phyloP scores from a whole-genome alignment of 139 green algal genomes.

The Pseudopediastrum boryanum region DNA sequence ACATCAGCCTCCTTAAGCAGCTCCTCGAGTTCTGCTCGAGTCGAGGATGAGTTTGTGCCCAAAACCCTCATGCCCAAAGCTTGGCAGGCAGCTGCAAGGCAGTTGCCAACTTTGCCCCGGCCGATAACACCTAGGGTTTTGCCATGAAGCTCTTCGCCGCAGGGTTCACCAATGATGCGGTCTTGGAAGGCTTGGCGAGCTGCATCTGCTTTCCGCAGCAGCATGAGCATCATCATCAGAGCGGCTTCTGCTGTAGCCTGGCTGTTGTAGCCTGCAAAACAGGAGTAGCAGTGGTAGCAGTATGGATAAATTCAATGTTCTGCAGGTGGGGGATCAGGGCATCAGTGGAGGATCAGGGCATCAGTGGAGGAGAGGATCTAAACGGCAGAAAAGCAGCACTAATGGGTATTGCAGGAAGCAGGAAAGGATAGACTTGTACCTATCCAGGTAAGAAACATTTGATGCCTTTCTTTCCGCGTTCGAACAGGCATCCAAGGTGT shows the following conservation, averaged over 20 bases:
- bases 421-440: no score
- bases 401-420: no score
- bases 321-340: not conserved
- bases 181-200: slow-evolving; percentile 36
- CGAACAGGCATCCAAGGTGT: no score
- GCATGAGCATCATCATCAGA: slow-evolving; percentile 66
- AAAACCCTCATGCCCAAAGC: slow-evolving; percentile 61
- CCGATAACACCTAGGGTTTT: slow-evolving; percentile 63
- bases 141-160: slow-evolving; percentile 48
- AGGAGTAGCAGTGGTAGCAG: not conserved
- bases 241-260: slow-evolving; percentile 34
- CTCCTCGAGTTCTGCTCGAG: slow-evolving; percentile 45
- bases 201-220: slow-evolving; percentile 46
- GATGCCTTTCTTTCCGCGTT: no score
- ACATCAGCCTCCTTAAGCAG: slow-evolving; percentile 46
- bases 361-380: no score
- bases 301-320: not conserved
- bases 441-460: no score
- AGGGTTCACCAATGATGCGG: slow-evolving; percentile 45
- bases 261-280: slow-evolving; percentile 24
- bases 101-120: slow-evolving; percentile 49
- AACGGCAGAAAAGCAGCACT: no score
- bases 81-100: slow-evolving; percentile 35
- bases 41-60: no score
- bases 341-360: not conserved